Base-by-base conservation (phyloP, 1,139 yeast genomes). In the Casaregolazyma suthepensis region DNA sequence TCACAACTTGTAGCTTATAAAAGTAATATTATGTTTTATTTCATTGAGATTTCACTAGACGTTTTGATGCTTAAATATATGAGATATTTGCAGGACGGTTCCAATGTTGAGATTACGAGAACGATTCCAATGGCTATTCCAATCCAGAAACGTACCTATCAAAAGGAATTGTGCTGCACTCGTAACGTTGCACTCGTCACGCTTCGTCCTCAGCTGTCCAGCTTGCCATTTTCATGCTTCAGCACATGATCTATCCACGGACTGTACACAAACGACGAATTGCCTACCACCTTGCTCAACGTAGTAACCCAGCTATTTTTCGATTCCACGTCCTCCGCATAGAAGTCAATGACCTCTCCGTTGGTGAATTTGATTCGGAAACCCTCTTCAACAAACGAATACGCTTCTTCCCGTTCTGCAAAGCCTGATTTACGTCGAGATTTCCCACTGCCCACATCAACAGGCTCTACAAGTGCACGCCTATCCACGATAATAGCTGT, bases 331-430 rank as follows among this genome's bases (percentile, higher is more conserved):
- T 77, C 77, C 44, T 83, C 83, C 18, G 88, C 87, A 3, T 82
- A 82, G 65, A 85, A 84, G 60, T 80, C 85, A 56, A 86, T 82
- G 20, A 78, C 71, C 66, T 85, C 91, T 5, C 85, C 87, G 66
- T 85, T 83, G 40, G 79, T 78, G 70, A 86, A 86, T 57, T 71
- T 72, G 51, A 86, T 70, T 62, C 81, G 78, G 73, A 86, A 83
- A 0, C 66, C 68, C 46, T 61, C 61, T 31, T 63, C 59, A 19
- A 63, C 64, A 56, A 60, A 59, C 55, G 56, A 52, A 51, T 63
- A 63, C 3, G 62, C 69, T 23, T 65, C 66, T 48, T 66, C 68
- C 31, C 59, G 60, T 23, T 61, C 63, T 4, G 67, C 67, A 55
- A 65, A 64, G 13, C 63, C 68, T 26, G 66, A 63, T 50, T 63